Percentiles rank a stretch among this genome's conserved stretches.
Conservation (phyloP, 768 basidiomycete genomes). For the Naematelia aurantialba region DNA sequence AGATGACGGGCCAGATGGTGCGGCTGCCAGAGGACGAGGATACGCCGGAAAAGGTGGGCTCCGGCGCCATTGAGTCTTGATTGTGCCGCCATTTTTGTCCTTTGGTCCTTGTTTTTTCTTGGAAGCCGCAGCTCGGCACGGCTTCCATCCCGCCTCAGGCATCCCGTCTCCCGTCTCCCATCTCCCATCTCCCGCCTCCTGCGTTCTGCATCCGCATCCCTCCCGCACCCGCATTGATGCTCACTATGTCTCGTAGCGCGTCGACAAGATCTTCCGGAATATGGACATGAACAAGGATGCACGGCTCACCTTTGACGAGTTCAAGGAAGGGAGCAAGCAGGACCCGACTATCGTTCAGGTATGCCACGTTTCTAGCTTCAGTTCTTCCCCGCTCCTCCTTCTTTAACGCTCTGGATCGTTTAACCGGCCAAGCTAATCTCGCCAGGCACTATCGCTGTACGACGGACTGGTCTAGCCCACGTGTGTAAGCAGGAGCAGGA, state of each 20-base stretch:
- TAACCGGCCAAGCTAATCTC: too few species aligned
- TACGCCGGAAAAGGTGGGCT: slow-evolving; percentile 90
- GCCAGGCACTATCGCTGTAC: slow-evolving; percentile 88
- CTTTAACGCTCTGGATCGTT: not conserved
- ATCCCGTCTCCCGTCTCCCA: not conserved
- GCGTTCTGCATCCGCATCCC: not conserved
- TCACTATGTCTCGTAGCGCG: too few species aligned
- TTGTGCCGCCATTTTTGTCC: too few species aligned
- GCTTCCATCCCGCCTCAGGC: not conserved
- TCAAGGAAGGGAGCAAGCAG: slow-evolving; percentile 96
- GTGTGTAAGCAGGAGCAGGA: too few species aligned
- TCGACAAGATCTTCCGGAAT: slow-evolving; percentile 95
- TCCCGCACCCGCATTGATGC: too few species aligned
- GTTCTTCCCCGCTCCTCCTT: not conserved
- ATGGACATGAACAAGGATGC: slow-evolving; percentile 98
- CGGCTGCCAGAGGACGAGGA: slow-evolving; percentile 97
- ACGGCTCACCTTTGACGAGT: slow-evolving; percentile 89
- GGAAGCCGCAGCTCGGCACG: not conserved
- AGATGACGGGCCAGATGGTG: slow-evolving; percentile 99
- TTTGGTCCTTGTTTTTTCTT: not conserved
- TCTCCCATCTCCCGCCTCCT: not conserved
- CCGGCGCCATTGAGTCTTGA: too few species aligned
- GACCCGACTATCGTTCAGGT: slow-evolving; percentile 99
- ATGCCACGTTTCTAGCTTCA: slow-evolving; percentile 25
- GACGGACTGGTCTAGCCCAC: slow-evolving; percentile 70